Evolutionary conservation across 169 alveolate genomes (phyloP).

Genomic region (Plasmodium gaboni): DNA sequence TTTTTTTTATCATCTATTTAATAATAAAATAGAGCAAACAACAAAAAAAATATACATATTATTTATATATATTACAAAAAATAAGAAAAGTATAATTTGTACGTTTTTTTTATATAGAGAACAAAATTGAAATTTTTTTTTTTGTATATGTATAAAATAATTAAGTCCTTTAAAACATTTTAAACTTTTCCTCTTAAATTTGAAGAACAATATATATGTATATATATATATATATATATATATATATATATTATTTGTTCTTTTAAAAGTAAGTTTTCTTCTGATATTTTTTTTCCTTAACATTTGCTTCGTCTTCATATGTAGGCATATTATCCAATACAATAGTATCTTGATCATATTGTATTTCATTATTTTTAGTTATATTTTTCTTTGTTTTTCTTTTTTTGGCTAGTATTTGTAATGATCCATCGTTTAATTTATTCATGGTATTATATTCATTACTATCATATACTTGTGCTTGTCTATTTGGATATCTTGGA

Average conservation of each 20-base stretch:
- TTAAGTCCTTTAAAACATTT: no score
- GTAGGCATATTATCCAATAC: conserved; percentile 75
- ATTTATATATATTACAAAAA: no score
- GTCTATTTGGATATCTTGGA: conserved; percentile 73
- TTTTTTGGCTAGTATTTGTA: conserved; percentile 65
- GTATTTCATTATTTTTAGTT: conserved; percentile 14
- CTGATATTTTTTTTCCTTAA: conserved; percentile 64
- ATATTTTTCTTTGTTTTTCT: conserved; percentile 52
- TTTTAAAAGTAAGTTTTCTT: conserved; percentile 66
- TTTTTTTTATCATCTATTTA: no score
- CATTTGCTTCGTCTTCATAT: conserved; percentile 63
- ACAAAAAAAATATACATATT: no score
- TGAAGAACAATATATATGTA: background rate
- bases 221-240: background rate
- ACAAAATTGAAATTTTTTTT: no score
- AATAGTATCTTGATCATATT: conserved; percentile 56
- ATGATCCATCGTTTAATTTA: conserved; percentile 61
- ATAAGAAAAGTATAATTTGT: no score
- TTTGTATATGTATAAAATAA: no score
- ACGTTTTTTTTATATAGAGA: no score
- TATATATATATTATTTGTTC: background rate
- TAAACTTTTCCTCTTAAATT: background rate
- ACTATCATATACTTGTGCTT: conserved; percentile 71
- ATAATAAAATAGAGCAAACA: no score
- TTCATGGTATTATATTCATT: conserved; percentile 60